Conservation (phyloP, 2,329 filamentous ascomycete species). For the Colletotrichum simmondsii region DNA sequence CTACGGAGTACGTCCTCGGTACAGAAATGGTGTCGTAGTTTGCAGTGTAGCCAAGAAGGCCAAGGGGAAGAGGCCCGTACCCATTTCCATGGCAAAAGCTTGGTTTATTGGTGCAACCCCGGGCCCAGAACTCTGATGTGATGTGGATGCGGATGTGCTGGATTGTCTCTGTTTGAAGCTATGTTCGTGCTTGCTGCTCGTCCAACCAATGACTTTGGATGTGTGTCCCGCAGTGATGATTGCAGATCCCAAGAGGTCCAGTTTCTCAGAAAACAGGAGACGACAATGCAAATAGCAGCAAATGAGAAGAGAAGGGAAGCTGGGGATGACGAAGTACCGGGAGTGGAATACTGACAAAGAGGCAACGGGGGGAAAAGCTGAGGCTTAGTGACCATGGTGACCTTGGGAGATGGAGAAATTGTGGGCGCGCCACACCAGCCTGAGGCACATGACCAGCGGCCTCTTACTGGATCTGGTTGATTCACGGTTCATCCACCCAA, state of each 20-base stretch:
- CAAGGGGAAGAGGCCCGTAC: conserved; percentile 1
- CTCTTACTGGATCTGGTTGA: conserved; percentile 16
- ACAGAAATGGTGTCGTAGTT: conserved; percentile 1
- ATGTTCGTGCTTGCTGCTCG: not conserved
- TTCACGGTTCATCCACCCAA: conserved; percentile 21
- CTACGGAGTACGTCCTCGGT: not conserved
- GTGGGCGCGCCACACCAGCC: conserved; percentile 3
- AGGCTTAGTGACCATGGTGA: not conserved
- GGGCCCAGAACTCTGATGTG: conserved; percentile 9
- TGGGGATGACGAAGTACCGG: not conserved
- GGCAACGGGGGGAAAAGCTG: not conserved
- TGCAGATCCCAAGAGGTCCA: not conserved
- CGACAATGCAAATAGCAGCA: not conserved
- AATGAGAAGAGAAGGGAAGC: not conserved
- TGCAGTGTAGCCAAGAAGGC: not conserved
- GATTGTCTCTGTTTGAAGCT: not conserved
- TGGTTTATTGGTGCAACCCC: conserved; percentile 16
- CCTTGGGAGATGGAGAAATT: not conserved
- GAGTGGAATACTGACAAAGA: not conserved
- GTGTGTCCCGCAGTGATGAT: not conserved
- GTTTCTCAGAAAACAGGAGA: not conserved
- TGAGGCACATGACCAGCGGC: conserved; percentile 20
- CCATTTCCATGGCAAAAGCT: conserved; percentile 32
- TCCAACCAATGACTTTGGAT: not conserved
- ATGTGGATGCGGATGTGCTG: not conserved